Evolutionary conservation across 768 basidiomycete species (phyloP), one percentile per base, ranked within the genome.

Genomic region (Plicaturopsis crispa): DNA sequence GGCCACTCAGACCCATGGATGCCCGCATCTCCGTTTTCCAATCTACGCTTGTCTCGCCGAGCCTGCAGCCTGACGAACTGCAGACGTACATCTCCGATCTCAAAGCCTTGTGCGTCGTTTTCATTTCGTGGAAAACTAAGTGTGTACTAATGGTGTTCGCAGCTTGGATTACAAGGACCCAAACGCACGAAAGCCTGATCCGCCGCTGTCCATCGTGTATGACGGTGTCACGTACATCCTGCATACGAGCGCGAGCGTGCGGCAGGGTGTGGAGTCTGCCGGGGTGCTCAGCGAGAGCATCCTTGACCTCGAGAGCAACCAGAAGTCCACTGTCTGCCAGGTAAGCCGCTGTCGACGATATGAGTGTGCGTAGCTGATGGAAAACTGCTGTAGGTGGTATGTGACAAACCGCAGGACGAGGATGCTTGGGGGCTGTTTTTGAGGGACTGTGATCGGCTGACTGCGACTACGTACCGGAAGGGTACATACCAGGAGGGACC

Each of bases 291-390:
- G 51, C 20, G 81, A 84, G 51, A 75, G 64, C 38, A 48, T 63
- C 11, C 41, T 72, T 10, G 79, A 82, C 47, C 54, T 74, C 16
- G 79, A 78, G 46, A 72, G 65, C 40, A 65, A 66, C 17, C 65
- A 78, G 41, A 70, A 67, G 48, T 63, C 57, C 14, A 65, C 67
- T 12, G 48, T 60, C 12, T 83, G 78, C 55, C 62, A 76, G 68
- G 84, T 83, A 52, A 39, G 63, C 14, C n/a, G n/a, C n/a, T n/a
- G n/a, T n/a, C n/a, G n/a, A n/a, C n/a, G n/a, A n/a, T n/a, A n/a
- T n/a, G n/a, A n/a, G n/a, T n/a, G n/a, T n/a, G n/a, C n/a, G n/a
- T n/a, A n/a, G n/a, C n/a, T n/a, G n/a, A n/a, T n/a, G n/a, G n/a
- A n/a, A n/a, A n/a, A n/a, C n/a, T n/a, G n/a, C n/a, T n/a, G n/a